Percentiles rank a stretch among this genome's conserved stretches.
Evolutionary conservation across 2,329 filamentous ascomycete genomes (phyloP).

Genomic region (Hypoxylon sp.): DNA sequence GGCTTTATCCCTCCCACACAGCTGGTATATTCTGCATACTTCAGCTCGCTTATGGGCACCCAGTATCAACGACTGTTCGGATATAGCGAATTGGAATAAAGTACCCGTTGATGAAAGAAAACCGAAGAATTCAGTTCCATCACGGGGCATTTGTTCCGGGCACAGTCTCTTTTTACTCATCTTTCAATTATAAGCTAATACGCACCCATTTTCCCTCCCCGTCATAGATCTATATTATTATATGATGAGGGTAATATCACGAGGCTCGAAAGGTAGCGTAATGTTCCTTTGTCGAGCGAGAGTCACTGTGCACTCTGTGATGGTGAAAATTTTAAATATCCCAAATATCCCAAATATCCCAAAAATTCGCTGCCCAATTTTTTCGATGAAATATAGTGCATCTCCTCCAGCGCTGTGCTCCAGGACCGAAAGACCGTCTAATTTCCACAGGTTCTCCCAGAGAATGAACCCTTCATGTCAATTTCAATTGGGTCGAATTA

Average conservation of each 20-base stretch:
- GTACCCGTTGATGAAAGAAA: not conserved
- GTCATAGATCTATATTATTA: too few relatives aligned
- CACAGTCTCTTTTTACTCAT: not conserved
- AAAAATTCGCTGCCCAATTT: not conserved
- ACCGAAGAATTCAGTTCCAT: not conserved
- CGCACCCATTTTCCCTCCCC: too few relatives aligned
- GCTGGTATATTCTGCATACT: constrained; percentile 10
- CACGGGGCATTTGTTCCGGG: constrained; percentile 17
- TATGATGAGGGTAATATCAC: too few relatives aligned
- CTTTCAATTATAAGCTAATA: too few relatives aligned
- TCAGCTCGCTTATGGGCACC: constrained; percentile 5
- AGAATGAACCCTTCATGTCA: too few relatives aligned
- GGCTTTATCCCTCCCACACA: constrained; percentile 11
- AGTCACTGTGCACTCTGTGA: too few relatives aligned
- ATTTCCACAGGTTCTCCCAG: not conserved
- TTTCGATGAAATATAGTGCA: not conserved
- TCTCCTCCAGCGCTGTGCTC: not conserved
- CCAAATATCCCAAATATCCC: too few relatives aligned
- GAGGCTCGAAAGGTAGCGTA: too few relatives aligned
- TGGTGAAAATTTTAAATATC: too few relatives aligned
- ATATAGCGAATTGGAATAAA: constrained; percentile 9
- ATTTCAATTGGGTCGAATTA: not conserved
- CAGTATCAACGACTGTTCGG: constrained; percentile 2
- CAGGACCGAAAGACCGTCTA: not conserved
- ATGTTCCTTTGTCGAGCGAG: too few relatives aligned